Base-by-base conservation (phyloP, 441 rosid species). In the Dalechampia spathulata region DNA sequence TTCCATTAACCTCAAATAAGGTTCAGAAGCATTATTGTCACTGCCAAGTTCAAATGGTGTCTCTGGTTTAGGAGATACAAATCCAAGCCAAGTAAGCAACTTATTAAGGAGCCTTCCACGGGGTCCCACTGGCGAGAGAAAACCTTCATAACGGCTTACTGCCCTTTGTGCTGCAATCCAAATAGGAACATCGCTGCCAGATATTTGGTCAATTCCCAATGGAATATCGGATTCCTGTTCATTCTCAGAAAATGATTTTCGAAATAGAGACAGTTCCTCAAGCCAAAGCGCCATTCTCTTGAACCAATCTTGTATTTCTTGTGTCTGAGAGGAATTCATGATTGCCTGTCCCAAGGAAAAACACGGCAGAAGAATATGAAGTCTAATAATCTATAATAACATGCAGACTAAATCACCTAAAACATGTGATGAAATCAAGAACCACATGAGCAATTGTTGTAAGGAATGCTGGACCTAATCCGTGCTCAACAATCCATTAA, bases 121-220 rank as follows among this genome's bases (percentile, higher is more conserved):
- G 52, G 99, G 96, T 70, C 99, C 99, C 70, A 73, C 76, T 36
- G 88, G 82, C 47, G 99, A 83, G 34, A 92, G 78, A 71, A 88
- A 68, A 52, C 94, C 95, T 71, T 89, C 86, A 60, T 88, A 92
- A 48, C 94, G 89, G 61, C 81, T 83, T 57, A 88, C 93, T 62
- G 96, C 99, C 64, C 75, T 92, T 80, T 86, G 87, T 62, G 99
- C 96, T 50, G 99, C 96, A 61, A 86, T 61, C 75, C 92, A 79
- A 63, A 92, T 83, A 36, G 96, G 96, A 53, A 92, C 96, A 36
- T 84, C 86, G 12, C 72, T 66, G 51, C 78, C 83, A 68, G 87
- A 72, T 65, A 72, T 66, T 56, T 77, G 76, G 45, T 76, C 85
- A n/a, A 57, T 66, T 47, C 55, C 79, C 58, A 61, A 65, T 19